These are phyloP conservation scores for Luvunga scandens DNA, from an alignment of 345 rosid species.

Conservation along the genomic window DNA sequence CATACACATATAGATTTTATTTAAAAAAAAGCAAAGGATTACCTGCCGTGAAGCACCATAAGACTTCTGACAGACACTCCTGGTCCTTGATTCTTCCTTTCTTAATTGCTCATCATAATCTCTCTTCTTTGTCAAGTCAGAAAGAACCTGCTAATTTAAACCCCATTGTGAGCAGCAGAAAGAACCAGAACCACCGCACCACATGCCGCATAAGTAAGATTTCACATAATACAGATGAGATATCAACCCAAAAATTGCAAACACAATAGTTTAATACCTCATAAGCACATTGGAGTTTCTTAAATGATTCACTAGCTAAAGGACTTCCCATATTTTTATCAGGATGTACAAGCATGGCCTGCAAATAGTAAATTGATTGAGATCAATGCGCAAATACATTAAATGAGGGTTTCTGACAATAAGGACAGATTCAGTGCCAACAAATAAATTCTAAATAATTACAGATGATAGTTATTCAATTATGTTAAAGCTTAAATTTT, in stretches of 20 bases:
- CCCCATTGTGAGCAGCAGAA: constrained; percentile 12
- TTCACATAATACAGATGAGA: not conserved
- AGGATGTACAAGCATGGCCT: constrained; percentile 99
- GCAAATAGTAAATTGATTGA: constrained; percentile 14
- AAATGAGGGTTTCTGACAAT: not conserved
- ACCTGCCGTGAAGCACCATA: constrained; percentile 62
- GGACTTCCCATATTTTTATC: constrained; percentile 98
- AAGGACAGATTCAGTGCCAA: not conserved
- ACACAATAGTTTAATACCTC: constrained; percentile 51
- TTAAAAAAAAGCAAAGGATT: constrained; percentile 11
- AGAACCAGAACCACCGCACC: constrained; percentile 4
- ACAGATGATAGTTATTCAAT: not conserved
- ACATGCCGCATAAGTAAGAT: not conserved
- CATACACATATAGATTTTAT: not conserved
- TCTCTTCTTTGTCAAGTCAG: constrained; percentile 78
- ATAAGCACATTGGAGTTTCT: constrained; percentile 95
- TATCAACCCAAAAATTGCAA: not conserved
- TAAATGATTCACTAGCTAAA: constrained; percentile 92
- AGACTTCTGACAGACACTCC: constrained; percentile 68
- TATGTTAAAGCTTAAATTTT: not conserved
- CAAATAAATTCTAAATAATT: not conserved
- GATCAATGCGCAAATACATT: not conserved
- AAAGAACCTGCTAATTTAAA: constrained; percentile 62
- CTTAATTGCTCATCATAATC: constrained; percentile 91
- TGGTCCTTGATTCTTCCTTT: constrained; percentile 74